Conservation (phyloP, 2,329 filamentous ascomycete species). For the Akanthomyces uredinophilus region DNA sequence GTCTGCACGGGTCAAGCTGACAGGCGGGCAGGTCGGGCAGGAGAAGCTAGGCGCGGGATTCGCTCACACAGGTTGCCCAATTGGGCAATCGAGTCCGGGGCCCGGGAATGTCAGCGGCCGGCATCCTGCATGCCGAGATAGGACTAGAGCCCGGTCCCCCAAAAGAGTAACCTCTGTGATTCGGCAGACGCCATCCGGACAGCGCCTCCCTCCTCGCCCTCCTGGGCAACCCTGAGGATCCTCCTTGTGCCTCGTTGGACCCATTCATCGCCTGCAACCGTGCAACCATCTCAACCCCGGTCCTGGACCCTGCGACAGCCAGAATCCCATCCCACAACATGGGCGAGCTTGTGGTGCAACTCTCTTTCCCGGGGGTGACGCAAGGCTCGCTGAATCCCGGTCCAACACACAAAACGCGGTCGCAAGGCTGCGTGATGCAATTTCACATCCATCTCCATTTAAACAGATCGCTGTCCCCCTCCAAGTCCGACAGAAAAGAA, state of each 20-base stretch:
- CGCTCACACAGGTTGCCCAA: constrained; percentile 4
- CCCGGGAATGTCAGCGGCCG: not conserved
- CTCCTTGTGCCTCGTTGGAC: not conserved
- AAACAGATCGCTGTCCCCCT: constrained; percentile 11
- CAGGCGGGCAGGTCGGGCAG: not conserved
- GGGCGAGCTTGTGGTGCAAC: not conserved
- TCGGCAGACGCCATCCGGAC: constrained; percentile 9
- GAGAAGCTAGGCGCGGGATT: not conserved
- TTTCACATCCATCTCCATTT: constrained; percentile 10
- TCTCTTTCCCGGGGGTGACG: constrained; percentile 1
- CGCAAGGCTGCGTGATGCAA: constrained; percentile 8
- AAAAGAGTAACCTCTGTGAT: not conserved
- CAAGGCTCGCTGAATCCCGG: constrained; percentile 9
- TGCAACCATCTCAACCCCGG: constrained; percentile 5
- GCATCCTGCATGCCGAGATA: not conserved
- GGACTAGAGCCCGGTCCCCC: constrained; percentile 1
- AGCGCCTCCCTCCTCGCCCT: not conserved
- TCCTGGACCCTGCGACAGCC: constrained; percentile 4
- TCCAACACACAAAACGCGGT: not conserved
- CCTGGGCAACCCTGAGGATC: not conserved
- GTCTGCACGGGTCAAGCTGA: constrained; percentile 8
- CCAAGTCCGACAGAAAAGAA: not conserved
- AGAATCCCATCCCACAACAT: not conserved
- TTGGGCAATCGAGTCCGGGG: constrained; percentile 9
- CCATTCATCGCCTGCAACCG: not conserved